These are phyloP conservation scores for Boeremia lycopersici DNA, from an alignment of 2,329 filamentous ascomycete genomes.

Conservation along the genomic window DNA sequence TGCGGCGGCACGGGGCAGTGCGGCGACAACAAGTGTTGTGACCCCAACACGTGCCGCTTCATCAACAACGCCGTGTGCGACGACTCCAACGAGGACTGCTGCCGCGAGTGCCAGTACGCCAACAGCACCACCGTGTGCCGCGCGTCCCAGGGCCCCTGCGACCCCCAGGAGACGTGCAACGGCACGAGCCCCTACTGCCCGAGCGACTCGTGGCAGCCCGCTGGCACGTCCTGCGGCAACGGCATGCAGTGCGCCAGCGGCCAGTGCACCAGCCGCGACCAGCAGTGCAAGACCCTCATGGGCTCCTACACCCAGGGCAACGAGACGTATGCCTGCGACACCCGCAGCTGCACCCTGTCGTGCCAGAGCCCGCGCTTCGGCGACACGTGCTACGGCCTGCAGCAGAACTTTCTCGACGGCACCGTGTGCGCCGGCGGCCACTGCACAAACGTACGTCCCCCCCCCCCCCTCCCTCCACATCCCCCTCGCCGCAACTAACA, in stretches of 20 bases:
- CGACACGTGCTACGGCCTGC: constrained; percentile 73
- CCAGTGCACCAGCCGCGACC: constrained; percentile 90
- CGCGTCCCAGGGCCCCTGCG: constrained; percentile 77
- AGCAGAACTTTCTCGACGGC: constrained; percentile 93
- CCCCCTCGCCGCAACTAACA: constrained; percentile 12
- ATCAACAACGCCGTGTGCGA: constrained; percentile 75
- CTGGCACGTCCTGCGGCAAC: constrained; percentile 75
- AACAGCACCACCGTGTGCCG: constrained; percentile 77
- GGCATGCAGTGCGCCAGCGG: constrained; percentile 83
- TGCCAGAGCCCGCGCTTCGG: constrained; percentile 76
- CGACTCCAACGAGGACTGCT: constrained; percentile 86
- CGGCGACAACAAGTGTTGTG: constrained; percentile 78
- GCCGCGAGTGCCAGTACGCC: constrained; percentile 72
- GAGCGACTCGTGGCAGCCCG: constrained; percentile 67
- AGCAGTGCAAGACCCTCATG: constrained; percentile 86
- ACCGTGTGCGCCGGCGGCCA: constrained; percentile 80
- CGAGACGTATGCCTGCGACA: constrained; percentile 79
- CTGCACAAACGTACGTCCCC: constrained; percentile 70
- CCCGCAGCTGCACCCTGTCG: constrained; percentile 73
- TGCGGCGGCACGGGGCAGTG: constrained; percentile 81
- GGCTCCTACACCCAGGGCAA: constrained; percentile 75
- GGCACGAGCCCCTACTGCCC: constrained; percentile 78
- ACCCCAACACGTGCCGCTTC: constrained; percentile 87
- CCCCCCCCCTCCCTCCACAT: not conserved
- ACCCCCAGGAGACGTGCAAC: constrained; percentile 82